Percentiles rank a stretch among this genome's conserved stretches.
phyloP scores from a whole-genome alignment of 2,329 filamentous ascomycete genomes.

The Neonectria ditissima region DNA sequence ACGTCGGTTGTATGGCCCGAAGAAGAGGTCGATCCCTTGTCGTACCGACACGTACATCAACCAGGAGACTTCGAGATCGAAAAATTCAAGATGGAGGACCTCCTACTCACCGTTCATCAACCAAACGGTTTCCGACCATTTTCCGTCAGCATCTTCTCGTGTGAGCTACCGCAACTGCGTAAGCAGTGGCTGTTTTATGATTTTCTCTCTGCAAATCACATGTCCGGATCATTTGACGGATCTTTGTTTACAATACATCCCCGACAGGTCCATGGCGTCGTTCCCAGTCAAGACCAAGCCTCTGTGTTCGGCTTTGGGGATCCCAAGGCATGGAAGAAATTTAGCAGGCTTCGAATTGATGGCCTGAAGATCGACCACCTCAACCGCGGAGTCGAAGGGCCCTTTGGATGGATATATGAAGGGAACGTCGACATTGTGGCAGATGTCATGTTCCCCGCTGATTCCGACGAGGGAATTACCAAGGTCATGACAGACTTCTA shows the following conservation, averaged over 20 bases:
- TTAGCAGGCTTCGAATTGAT: conserved; percentile 91
- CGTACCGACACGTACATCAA: conserved; percentile 87
- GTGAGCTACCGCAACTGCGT: conserved; percentile 89
- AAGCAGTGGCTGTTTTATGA: conserved; percentile 99
- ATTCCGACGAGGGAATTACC: conserved; percentile 86
- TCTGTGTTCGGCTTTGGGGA: conserved; percentile 70
- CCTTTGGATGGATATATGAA: conserved; percentile 98
- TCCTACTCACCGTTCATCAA: conserved; percentile 92
- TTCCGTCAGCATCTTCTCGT: conserved; percentile 94
- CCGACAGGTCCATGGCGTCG: conserved; percentile 85
- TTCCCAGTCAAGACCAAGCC: conserved; percentile 68
- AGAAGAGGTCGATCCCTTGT: conserved; percentile 81
- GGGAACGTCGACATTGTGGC: conserved; percentile 97
- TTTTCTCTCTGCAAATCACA: conserved; percentile 93
- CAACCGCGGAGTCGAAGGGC: conserved; percentile 91
- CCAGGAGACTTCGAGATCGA: conserved; percentile 98
- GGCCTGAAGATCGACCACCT: conserved; percentile 95
- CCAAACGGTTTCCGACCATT: conserved; percentile 93
- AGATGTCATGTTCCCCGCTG: conserved; percentile 93
- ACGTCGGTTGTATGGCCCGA: conserved; percentile 79
- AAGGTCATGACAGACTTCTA: conserved; percentile 99
- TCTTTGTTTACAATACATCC: conserved; percentile 98
- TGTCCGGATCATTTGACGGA: conserved; percentile 95
- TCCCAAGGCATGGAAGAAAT: conserved; percentile 89
- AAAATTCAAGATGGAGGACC: conserved; percentile 94